These are phyloP conservation scores for Populus tremula DNA, from an alignment of 345 rosid genomes.

Conservation along the genomic window DNA sequence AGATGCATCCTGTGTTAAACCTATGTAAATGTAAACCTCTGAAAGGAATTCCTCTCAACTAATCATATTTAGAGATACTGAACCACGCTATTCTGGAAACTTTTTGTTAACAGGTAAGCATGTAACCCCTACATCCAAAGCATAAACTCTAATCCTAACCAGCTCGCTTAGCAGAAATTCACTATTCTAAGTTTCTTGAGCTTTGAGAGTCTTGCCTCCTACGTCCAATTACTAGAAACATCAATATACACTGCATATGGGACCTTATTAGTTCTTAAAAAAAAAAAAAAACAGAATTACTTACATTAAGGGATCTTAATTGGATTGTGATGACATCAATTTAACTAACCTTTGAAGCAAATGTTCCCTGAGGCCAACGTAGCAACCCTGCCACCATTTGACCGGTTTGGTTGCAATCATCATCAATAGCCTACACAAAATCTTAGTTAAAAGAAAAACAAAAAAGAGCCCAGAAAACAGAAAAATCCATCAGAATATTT, in stretches of 20 bases:
- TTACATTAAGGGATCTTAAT: neutral
- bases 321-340: neutral
- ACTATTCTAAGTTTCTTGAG: neutral
- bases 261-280: too few species aligned
- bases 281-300: too few species aligned
- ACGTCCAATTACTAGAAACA: neutral
- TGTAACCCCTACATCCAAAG: neutral
- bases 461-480: neutral
- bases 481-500: neutral
- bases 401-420: slow-evolving; percentile 97
- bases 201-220: neutral
- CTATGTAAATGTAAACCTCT: too few species aligned
- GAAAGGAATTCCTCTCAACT: neutral
- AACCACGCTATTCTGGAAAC: neutral
- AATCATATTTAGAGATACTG: neutral
- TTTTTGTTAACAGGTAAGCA: neutral
- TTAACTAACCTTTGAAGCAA: slow-evolving; percentile 80
- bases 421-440: slow-evolving; percentile 78
- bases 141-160: neutral
- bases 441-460: neutral
- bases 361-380: slow-evolving; percentile 94
- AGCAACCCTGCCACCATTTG: slow-evolving; percentile 96
- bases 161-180: neutral
- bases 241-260: too few species aligned
- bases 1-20: too few species aligned